phyloP scores from a whole-genome alignment of 495 filamentous ascomycete species.

The Penicillium desertorum region DNA sequence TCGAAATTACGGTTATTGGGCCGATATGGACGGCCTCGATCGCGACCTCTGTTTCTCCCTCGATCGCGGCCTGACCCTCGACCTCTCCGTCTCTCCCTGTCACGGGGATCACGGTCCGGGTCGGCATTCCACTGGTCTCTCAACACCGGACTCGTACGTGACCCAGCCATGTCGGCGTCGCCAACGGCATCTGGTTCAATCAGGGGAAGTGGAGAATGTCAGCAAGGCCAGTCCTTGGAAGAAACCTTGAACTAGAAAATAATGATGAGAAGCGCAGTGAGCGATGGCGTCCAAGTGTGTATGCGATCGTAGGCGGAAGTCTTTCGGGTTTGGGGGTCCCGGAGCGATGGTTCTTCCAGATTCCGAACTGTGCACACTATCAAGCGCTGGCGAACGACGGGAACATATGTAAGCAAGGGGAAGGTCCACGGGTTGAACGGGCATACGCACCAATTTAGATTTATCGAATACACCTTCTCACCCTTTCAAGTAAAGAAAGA shows the following conservation, averaged over 20 bases:
- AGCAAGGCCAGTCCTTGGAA: slow-evolving; percentile 5
- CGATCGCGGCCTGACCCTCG: slow-evolving; percentile 43
- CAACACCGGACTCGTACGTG: slow-evolving; percentile 57
- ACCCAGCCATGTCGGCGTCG: slow-evolving; percentile 54
- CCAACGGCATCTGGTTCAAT: slow-evolving; percentile 44
- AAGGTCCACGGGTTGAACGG: slow-evolving; percentile 1
- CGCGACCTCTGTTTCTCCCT: slow-evolving; percentile 37
- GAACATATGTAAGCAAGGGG: slow-evolving; percentile 24
- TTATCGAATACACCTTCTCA: slow-evolving; percentile 8
- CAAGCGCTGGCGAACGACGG: slow-evolving; percentile 6
- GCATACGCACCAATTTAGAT: slow-evolving; percentile 22
- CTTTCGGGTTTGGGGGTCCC: slow-evolving; percentile 33
- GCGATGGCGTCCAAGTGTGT: slow-evolving; percentile 26
- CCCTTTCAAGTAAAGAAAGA: neutral
- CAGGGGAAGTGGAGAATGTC: slow-evolving; percentile 11
- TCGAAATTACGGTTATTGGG: slow-evolving; percentile 36
- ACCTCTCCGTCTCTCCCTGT: slow-evolving; percentile 40
- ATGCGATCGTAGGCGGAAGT: slow-evolving; percentile 36
- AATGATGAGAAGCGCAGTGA: slow-evolving; percentile 15
- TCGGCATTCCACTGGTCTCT: slow-evolving; percentile 58
- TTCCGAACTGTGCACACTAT: slow-evolving; percentile 11
- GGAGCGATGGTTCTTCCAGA: slow-evolving; percentile 47
- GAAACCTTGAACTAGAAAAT: slow-evolving; percentile 7
- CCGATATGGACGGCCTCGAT: slow-evolving; percentile 34
- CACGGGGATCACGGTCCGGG: slow-evolving; percentile 43